A percentile compares a stretch with the other conserved stretches of the same genome.
Evolutionary conservation across 176 grass and related monocot genomes (phyloP).

Genomic region (Areca catechu): DNA sequence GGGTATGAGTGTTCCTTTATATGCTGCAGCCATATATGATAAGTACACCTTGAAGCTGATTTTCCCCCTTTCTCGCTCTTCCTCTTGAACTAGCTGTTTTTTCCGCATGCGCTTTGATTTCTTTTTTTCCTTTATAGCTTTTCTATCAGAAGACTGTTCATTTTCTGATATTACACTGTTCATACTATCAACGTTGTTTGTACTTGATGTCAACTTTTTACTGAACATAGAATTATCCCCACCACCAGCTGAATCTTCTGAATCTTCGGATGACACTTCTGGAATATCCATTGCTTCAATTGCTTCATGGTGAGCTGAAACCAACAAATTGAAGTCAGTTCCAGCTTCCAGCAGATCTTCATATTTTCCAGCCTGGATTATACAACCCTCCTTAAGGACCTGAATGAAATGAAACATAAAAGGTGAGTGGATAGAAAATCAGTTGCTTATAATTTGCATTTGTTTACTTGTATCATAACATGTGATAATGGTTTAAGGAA

Average conservation of each 20-base stretch:
- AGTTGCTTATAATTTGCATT: no score
- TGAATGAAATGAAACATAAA: constrained; percentile 13
- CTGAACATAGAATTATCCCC: constrained; percentile 35
- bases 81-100: constrained; percentile 60
- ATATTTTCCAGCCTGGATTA: constrained; percentile 91
- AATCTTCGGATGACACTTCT: background rate
- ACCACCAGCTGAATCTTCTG: constrained; percentile 36
- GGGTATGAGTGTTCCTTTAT: constrained; percentile 83
- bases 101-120: constrained; percentile 26
- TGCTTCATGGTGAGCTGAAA: constrained; percentile 90
- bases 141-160: constrained; percentile 21
- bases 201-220: constrained; percentile 59
- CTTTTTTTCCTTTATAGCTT: constrained; percentile 34
- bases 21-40: constrained; percentile 92
- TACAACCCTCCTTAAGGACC: constrained; percentile 85
- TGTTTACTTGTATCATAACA: no score
- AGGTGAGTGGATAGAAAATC: background rate
- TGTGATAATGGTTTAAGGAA: no score
- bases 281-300: constrained; percentile 78
- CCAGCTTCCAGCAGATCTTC: constrained; percentile 87
- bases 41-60: constrained; percentile 90
- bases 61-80: constrained; percentile 88
- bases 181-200: constrained; percentile 73
- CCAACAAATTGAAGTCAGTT: constrained; percentile 78
- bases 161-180: constrained; percentile 45